These are phyloP conservation scores for Carex myosuroides DNA, from an alignment of 176 grass and related monocot species.

Conservation along the genomic window DNA sequence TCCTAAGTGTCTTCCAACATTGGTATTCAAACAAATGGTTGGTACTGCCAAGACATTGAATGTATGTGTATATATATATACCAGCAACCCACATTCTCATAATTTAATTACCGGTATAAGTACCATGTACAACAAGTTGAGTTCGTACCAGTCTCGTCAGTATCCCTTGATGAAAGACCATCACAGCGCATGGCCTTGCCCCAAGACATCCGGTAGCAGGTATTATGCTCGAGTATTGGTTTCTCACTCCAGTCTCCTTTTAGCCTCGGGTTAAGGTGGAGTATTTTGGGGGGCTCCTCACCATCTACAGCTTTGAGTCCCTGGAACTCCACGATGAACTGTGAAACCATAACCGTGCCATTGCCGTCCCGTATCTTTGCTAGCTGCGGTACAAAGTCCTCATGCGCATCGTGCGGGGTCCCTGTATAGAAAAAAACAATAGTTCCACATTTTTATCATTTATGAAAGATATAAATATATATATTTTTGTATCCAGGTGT, in stretches of 20 bases:
- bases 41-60: background rate
- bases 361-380: slow-evolving; percentile 41
- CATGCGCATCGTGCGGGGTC: slow-evolving; percentile 34
- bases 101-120: background rate
- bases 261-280: slow-evolving; percentile 82
- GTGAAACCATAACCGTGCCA: slow-evolving; percentile 76
- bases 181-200: slow-evolving; percentile 82
- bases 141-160: slow-evolving; percentile 45
- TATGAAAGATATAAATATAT: background rate
- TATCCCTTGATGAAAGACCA: slow-evolving; percentile 31
- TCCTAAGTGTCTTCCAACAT: background rate
- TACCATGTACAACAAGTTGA: background rate
- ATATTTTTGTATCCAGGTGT: too few relatives aligned
- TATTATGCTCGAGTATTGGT: slow-evolving; percentile 83
- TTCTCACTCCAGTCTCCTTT: slow-evolving; percentile 74
- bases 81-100: background rate
- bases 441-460: background rate
- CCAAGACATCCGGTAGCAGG: slow-evolving; percentile 90
- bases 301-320: slow-evolving; percentile 51
- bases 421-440: slow-evolving; percentile 6
- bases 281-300: slow-evolving; percentile 88
- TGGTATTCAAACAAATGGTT: background rate
- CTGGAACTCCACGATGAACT: slow-evolving; percentile 80
- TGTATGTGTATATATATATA: background rate
- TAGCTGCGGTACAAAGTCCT: slow-evolving; percentile 56